phyloP scores from a whole-genome alignment of 768 basidiomycete species.

The Astraeus odoratus region DNA sequence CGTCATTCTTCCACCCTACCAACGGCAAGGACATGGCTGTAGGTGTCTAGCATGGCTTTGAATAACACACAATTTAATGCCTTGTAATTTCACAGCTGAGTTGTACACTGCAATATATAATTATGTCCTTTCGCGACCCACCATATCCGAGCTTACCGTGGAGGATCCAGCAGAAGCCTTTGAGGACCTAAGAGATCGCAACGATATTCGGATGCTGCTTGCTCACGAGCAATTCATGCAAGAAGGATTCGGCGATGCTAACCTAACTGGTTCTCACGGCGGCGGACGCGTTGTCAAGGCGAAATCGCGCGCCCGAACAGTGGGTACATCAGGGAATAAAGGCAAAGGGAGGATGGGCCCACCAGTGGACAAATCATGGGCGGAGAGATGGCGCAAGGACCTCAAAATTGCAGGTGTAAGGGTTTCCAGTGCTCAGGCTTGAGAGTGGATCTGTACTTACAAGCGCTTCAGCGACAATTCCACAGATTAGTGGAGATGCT shows the following conservation, averaged over 20 bases:
- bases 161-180: slow-evolving; percentile 98
- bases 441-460: slow-evolving; percentile 2
- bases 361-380: slow-evolving; percentile 70
- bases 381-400: slow-evolving; percentile 72
- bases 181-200: slow-evolving; percentile 91
- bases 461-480: slow-evolving; percentile 79
- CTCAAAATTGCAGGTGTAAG: slow-evolving; percentile 86
- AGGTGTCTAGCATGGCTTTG: slow-evolving; percentile 23
- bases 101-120: slow-evolving; percentile 84
- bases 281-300: slow-evolving; percentile 38
- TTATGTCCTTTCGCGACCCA: slow-evolving; percentile 55
- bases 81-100: slow-evolving; percentile 64
- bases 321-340: slow-evolving; percentile 14
- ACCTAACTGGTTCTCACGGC: slow-evolving; percentile 34
- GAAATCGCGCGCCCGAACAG: slow-evolving; percentile 31
- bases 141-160: slow-evolving; percentile 88
- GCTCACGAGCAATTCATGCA: slow-evolving; percentile 55
- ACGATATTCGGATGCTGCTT: slow-evolving; percentile 78
- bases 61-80: background rate
- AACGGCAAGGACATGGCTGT: slow-evolving; percentile 89
- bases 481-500: slow-evolving; percentile 89
- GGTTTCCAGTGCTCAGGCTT: background rate
- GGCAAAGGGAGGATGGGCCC: slow-evolving; percentile 64
- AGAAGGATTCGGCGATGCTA: slow-evolving; percentile 53
- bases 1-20: slow-evolving; percentile 85